Percentiles rank a stretch among this genome's conserved stretches.
Conservation (phyloP, 2,329 filamentous ascomycete species). For the Calonectria pauciramosa region DNA sequence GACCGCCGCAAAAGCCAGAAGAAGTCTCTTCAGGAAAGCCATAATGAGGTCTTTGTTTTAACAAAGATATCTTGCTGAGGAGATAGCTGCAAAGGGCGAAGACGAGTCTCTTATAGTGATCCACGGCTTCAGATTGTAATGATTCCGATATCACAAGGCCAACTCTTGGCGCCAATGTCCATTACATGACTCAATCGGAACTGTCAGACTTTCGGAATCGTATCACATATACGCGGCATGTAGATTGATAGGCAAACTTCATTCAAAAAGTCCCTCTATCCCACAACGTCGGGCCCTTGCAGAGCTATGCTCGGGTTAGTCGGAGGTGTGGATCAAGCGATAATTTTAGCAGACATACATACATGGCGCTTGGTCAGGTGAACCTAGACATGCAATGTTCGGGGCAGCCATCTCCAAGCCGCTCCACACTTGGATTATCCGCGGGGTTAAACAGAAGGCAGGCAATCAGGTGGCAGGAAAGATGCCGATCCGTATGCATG, state of each 20-base stretch:
- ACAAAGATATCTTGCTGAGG: neutral
- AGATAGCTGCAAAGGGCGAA: neutral
- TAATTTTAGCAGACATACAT: neutral
- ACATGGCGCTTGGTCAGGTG: neutral
- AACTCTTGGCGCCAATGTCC: neutral
- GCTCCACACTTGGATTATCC: neutral
- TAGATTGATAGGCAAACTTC: neutral
- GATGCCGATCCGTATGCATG: neutral
- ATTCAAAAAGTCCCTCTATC: neutral
- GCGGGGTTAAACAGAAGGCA: neutral
- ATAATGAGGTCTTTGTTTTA: neutral
- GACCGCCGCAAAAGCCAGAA: neutral
- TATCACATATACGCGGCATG: neutral
- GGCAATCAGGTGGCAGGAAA: neutral
- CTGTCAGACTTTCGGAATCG: neutral
- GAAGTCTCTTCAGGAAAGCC: neutral
- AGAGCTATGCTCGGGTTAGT: neutral
- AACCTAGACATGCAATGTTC: slow-evolving; percentile 1
- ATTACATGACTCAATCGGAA: neutral
- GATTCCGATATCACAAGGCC: neutral
- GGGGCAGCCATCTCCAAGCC: neutral
- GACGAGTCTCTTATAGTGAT: neutral
- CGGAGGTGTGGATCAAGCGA: neutral
- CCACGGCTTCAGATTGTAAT: neutral
- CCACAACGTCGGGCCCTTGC: neutral